Conservation (phyloP, 2,329 filamentous ascomycete species). For the Aspergillus brunneoviolaceus region DNA sequence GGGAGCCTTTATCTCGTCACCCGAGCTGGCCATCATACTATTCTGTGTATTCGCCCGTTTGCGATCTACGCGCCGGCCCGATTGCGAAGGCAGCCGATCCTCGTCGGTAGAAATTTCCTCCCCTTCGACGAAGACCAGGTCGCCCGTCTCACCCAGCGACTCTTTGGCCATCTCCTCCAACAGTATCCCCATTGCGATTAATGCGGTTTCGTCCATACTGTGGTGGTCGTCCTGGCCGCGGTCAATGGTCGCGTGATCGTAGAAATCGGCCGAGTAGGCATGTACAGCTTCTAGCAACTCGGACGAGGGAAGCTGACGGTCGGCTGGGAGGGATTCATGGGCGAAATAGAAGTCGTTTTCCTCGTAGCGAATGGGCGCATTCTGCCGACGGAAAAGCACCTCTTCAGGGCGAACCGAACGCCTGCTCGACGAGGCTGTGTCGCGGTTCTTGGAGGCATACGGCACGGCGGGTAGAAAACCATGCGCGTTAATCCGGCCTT, state of each 20-base stretch:
- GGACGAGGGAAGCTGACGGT: constrained; percentile 51
- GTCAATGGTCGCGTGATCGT: constrained; percentile 39
- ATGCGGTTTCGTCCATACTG: constrained; percentile 62
- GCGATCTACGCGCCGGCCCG: constrained; percentile 11
- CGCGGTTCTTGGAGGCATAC: constrained; percentile 31
- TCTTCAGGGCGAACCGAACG: constrained; percentile 56
- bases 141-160: constrained; percentile 56
- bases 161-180: constrained; percentile 58
- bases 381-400: constrained; percentile 54
- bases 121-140: constrained; percentile 57
- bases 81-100: constrained; percentile 11
- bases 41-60: constrained; percentile 24
- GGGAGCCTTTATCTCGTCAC: constrained; percentile 18
- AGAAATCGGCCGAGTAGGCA: constrained; percentile 58
- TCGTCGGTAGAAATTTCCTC: constrained; percentile 32
- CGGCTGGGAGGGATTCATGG: constrained; percentile 45
- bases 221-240: constrained; percentile 44
- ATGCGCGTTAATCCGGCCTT: constrained; percentile 48
- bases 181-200: constrained; percentile 61
- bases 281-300: constrained; percentile 60
- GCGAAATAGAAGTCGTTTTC: constrained; percentile 59
- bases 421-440: constrained; percentile 35
- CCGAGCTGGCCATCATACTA: constrained; percentile 23
- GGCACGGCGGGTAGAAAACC: constrained; percentile 32
- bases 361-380: constrained; percentile 52